These are phyloP conservation scores for Suillus fuscotomentosus DNA, from an alignment of 768 basidiomycete genomes.

Conservation along the genomic window DNA sequence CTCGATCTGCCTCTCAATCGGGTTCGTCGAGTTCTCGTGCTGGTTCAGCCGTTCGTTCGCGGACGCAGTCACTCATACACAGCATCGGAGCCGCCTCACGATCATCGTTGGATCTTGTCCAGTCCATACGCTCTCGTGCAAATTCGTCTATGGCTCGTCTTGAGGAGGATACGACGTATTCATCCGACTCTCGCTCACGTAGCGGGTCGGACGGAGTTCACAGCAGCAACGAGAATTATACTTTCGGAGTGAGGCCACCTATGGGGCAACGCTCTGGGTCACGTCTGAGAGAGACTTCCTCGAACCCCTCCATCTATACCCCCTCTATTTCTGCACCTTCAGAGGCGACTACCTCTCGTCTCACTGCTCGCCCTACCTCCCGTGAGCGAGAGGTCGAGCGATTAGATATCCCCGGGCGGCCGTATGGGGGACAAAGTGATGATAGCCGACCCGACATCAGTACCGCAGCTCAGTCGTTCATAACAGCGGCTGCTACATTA, in stretches of 20 bases:
- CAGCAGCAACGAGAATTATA: constrained; percentile 65
- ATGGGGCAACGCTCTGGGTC: constrained; percentile 11
- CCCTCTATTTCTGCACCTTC: constrained; percentile 25
- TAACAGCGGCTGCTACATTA: constrained; percentile 63
- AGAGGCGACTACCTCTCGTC: constrained; percentile 21
- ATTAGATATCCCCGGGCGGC: constrained; percentile 25
- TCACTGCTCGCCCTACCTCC: constrained; percentile 19
- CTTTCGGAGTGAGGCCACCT: constrained; percentile 49
- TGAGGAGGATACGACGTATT: constrained; percentile 48
- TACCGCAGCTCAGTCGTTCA: constrained; percentile 66
- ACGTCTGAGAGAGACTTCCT: constrained; percentile 16
- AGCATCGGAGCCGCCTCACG: constrained; percentile 59
- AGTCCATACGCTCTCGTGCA: constrained; percentile 48
- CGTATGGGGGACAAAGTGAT: constrained; percentile 14
- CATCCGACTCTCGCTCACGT: constrained; percentile 33
- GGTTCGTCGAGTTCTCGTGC: constrained; percentile 40
- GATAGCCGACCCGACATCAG: constrained; percentile 61
- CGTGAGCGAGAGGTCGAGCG: constrained; percentile 20
- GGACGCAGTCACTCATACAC: constrained; percentile 68
- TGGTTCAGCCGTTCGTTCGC: constrained; percentile 55
- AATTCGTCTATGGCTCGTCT: constrained; percentile 70
- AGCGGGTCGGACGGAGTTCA: constrained; percentile 47
- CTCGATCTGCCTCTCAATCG: constrained; percentile 21
- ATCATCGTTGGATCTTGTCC: constrained; percentile 58
- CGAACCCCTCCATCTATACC: constrained; percentile 9